Evolutionary conservation across 331 rosid species (phyloP).

Genomic region (Malus hybrid): DNA sequence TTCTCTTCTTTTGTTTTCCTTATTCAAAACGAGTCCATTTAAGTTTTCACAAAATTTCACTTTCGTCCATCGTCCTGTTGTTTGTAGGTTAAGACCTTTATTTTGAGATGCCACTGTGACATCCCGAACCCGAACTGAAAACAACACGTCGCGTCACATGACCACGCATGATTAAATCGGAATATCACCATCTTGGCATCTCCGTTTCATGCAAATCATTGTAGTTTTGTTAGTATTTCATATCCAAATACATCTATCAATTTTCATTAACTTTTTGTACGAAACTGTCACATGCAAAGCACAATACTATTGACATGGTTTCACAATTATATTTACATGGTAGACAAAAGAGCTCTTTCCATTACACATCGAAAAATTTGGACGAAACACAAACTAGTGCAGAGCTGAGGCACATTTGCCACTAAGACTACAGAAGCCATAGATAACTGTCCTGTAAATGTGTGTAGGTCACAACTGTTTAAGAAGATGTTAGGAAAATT

Average conservation of each 20-base stretch:
- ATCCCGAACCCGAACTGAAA: no score
- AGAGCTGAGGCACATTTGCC: background rate
- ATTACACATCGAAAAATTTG: background rate
- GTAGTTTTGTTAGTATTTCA: no score
- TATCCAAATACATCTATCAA: background rate
- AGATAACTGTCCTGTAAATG: background rate
- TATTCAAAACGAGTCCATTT: background rate
- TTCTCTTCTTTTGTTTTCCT: background rate
- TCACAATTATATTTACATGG: background rate
- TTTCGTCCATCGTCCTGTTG: background rate
- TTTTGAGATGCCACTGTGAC: background rate
- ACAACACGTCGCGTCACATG: background rate
- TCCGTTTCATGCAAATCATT: rapidly evolving
- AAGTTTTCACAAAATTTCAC: background rate
- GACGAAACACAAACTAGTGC: background rate
- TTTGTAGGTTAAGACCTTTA: background rate
- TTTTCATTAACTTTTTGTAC: background rate
- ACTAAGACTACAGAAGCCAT: background rate
- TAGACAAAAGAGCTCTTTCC: background rate
- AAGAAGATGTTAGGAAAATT: no score
- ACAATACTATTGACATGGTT: background rate
- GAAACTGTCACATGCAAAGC: background rate
- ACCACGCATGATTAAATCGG: background rate
- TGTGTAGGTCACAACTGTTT: background rate
- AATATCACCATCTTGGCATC: background rate